Evolutionary conservation across 2,329 filamentous ascomycete genomes (phyloP), one percentile per base, ranked within the genome.

Genomic region (Beauveria scarabaeidicola): DNA sequence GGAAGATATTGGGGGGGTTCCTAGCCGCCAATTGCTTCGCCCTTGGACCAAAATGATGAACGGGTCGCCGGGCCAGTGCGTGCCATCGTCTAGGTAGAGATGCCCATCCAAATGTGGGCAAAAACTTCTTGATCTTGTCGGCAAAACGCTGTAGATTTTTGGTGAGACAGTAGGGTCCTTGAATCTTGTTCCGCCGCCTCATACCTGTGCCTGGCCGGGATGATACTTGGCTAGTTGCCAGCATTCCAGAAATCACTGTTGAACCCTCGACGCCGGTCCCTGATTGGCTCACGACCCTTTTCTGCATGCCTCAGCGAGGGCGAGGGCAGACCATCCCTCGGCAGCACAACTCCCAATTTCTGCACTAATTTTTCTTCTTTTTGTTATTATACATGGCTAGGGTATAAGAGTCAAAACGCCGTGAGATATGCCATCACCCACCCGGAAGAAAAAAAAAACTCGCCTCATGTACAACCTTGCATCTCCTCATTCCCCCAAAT

Each of bases 271-370:
- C 41, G 11, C 9, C n/a, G 25, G 17, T 29, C n/a, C 40, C 52
- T 57, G 23, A 61, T 53, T 61, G 47, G 59, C 27, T 58, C 59
- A 25, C 27, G 38, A 36, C 27, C 7, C 38, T 23, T 27, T 38
- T 51, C 52, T 58, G 56, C 59, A 58, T 61, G 40, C 59, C 59
- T 52, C 40, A 40, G 40, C 38, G 29, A 48, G 53, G 59, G 41
- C 43, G 50, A 55, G 10, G 10, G 23, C 38, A 51, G 17, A 17
- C 27, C 23, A n/a, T 9, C 54, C 13, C 29, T 57, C 6, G 21
- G 29, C 29, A 3, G 21, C 29, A 25, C 19, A 19, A 7, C 21
- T 4, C 29, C 19, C 3, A 13, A 4, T n/a, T 32, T 53, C 21
- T 11, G 32, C 5, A 21, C 11, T 40, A 1, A 40, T 21, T 43